A percentile compares a stretch with the other conserved stretches of the same genome.
These are phyloP conservation scores for Botryotinia narcissicola DNA, from an alignment of 2,329 filamentous ascomycete genomes.

Conservation along the genomic window DNA sequence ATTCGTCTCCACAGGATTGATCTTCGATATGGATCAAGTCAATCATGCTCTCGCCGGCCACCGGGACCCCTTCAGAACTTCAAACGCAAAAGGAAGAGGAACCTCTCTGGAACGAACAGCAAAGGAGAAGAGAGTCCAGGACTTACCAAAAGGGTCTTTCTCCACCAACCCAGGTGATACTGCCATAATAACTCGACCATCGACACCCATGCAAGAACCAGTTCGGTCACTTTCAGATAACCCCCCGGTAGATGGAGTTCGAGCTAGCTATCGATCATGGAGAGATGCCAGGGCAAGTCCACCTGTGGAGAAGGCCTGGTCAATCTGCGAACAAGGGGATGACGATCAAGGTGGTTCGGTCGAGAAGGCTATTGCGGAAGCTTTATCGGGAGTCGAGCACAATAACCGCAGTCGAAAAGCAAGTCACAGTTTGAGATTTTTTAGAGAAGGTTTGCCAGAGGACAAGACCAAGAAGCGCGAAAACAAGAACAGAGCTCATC, in stretches of 20 bases:
- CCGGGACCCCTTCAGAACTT: slow-evolving; percentile 37
- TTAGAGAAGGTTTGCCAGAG: slow-evolving; percentile 63
- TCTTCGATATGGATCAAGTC: slow-evolving; percentile 39
- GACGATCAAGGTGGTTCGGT: slow-evolving; percentile 57
- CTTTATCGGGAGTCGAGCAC: slow-evolving; percentile 58
- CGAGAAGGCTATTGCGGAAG: slow-evolving; percentile 63
- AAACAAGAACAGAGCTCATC: slow-evolving; percentile 35
- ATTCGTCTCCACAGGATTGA: slow-evolving; percentile 21
- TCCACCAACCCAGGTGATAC: slow-evolving; percentile 40
- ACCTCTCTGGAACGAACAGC: slow-evolving; percentile 46
- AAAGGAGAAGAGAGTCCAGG: slow-evolving; percentile 42
- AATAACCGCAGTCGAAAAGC: slow-evolving; percentile 65
- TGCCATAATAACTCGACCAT: slow-evolving; percentile 34
- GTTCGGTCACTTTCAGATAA: slow-evolving; percentile 29
- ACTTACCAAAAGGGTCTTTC: slow-evolving; percentile 34
- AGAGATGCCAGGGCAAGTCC: slow-evolving; percentile 32
- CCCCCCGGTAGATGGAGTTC: slow-evolving; percentile 36
- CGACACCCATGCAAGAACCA: slow-evolving; percentile 27
- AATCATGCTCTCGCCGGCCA: slow-evolving; percentile 41
- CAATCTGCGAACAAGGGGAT: slow-evolving; percentile 56
- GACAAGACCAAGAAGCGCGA: slow-evolving; percentile 57
- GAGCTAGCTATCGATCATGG: slow-evolving; percentile 39
- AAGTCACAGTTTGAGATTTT: slow-evolving; percentile 65
- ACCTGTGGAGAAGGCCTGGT: slow-evolving; percentile 59
- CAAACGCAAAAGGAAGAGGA: slow-evolving; percentile 37